A percentile compares a stretch with the other conserved stretches of the same genome.
Conservation (phyloP, 208 protist species). For the Trypanosoma avium region DNA sequence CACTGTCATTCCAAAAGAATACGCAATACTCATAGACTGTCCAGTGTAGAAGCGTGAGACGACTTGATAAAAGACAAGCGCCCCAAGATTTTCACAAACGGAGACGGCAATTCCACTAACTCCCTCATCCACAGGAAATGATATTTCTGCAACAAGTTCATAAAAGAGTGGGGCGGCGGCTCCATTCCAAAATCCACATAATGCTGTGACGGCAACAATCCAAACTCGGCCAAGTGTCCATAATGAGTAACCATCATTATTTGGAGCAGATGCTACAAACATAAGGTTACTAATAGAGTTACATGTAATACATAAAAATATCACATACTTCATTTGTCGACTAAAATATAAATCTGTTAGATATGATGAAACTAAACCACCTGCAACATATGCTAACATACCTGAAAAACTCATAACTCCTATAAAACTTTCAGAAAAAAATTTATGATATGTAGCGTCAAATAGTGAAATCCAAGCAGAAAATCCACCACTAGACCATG, state of each 20-base stretch:
- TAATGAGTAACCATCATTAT: conserved; percentile 72
- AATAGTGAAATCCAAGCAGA: conserved; percentile 86
- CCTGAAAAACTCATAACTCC: conserved; percentile 84
- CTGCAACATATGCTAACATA: conserved; percentile 74
- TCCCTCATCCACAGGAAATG: conserved; percentile 84
- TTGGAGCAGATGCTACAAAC: conserved; percentile 77
- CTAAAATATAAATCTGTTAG: conserved; percentile 80
- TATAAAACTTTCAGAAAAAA: conserved; percentile 72
- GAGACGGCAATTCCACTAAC: conserved; percentile 82
- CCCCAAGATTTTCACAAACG: conserved; percentile 82
- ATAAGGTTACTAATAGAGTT: conserved; percentile 76
- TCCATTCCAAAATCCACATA: conserved; percentile 88
- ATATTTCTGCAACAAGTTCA: conserved; percentile 84
- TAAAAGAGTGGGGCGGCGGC: conserved; percentile 86
- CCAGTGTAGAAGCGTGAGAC: conserved; percentile 66
- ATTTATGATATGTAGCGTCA: conserved; percentile 63
- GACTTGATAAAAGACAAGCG: conserved; percentile 80
- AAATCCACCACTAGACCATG: conserved; percentile 83
- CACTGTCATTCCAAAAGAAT: conserved; percentile 83
- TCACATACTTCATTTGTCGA: conserved; percentile 89
- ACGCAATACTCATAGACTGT: conserved; percentile 81
- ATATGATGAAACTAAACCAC: conserved; percentile 76
- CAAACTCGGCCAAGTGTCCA: conserved; percentile 65
- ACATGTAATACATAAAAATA: conserved; percentile 84
- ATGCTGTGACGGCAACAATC: conserved; percentile 66